Percentiles rank a stretch among this genome's conserved stretches.
Conservation (phyloP, 139 green algal genomes). For the Chlorella sp. region DNA sequence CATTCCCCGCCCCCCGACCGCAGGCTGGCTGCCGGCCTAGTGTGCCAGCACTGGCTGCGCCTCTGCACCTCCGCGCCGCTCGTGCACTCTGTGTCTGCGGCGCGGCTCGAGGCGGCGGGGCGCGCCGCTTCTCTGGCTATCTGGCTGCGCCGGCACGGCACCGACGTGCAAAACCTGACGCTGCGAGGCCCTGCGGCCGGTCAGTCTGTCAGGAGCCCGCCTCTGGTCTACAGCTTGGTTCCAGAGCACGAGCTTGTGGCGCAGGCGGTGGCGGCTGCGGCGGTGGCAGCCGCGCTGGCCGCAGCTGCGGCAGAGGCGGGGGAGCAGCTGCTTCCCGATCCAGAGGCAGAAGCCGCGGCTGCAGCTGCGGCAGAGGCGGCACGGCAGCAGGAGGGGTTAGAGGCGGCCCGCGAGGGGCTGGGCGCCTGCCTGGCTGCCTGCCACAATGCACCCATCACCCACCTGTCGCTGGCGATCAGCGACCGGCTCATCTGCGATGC, state of each 20-base stretch:
- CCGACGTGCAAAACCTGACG: not conserved
- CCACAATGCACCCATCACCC: not conserved
- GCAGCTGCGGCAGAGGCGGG: not conserved
- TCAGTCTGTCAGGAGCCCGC: not conserved
- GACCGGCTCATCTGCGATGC: not conserved
- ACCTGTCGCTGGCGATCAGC: not conserved
- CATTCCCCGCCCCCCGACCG: no score
- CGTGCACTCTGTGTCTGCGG: not conserved
- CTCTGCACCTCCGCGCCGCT: not conserved
- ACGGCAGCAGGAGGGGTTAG: not conserved
- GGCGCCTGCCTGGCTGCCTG: not conserved
- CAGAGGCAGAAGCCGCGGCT: no score
- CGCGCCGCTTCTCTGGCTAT: not conserved
- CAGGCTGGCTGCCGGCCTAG: not conserved
- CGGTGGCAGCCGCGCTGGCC: not conserved
- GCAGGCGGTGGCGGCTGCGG: not conserved
- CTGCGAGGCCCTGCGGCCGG: not conserved
- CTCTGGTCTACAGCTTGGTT: not conserved
- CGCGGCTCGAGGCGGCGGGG: not conserved
- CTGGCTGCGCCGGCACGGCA: not conserved
- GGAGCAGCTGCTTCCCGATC: not conserved
- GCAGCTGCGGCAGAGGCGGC: not conserved
- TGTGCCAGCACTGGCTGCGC: not conserved
- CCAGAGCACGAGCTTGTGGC: not conserved
- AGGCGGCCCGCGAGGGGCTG: not conserved